phyloP scores from a whole-genome alignment of 1,139 yeast species.

The Suhomyces bokatorum region DNA sequence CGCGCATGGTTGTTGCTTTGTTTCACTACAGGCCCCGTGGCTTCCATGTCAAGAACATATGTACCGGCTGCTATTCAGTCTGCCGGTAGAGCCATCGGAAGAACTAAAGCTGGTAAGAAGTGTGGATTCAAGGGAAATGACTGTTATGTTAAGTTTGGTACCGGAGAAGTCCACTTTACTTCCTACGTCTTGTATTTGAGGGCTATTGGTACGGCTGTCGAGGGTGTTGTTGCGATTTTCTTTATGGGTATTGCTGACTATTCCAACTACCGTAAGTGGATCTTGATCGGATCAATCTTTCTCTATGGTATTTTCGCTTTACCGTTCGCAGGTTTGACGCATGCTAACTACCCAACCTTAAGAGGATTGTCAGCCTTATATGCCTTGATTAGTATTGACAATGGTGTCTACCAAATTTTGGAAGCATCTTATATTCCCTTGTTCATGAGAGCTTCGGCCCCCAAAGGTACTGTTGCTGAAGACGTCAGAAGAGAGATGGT shows the following conservation, averaged over 20 bases:
- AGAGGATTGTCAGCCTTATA: slow-evolving; percentile 33
- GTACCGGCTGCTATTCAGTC: slow-evolving; percentile 48
- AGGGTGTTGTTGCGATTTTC: slow-evolving; percentile 39
- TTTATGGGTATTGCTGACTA: slow-evolving; percentile 48
- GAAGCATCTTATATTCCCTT: slow-evolving; percentile 48
- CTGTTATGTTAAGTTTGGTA: slow-evolving; percentile 41
- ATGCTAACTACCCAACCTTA: slow-evolving; percentile 24
- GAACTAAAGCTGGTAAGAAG: slow-evolving; percentile 23
- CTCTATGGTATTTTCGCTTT: slow-evolving; percentile 39
- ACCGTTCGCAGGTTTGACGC: slow-evolving; percentile 40
- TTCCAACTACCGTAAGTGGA: slow-evolving; percentile 38
- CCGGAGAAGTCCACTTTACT: slow-evolving; percentile 35
- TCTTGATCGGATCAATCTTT: slow-evolving; percentile 32
- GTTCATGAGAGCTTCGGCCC: slow-evolving; percentile 36
- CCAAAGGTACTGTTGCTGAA: slow-evolving; percentile 24
- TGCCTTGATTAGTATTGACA: slow-evolving; percentile 31
- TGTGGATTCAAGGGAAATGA: slow-evolving; percentile 38
- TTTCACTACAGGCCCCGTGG: slow-evolving; percentile 43
- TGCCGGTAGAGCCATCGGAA: slow-evolving; percentile 36
- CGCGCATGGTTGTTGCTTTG: slow-evolving; percentile 26
- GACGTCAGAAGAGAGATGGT: slow-evolving; percentile 27
- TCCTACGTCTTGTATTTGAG: slow-evolving; percentile 41
- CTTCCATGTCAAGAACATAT: slow-evolving; percentile 45
- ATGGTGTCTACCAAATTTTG: slow-evolving; percentile 38
- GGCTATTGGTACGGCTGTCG: slow-evolving; percentile 42